Percentiles rank a stretch among this genome's conserved stretches.
These are phyloP conservation scores for Botrytis aclada DNA, from an alignment of 2,329 filamentous ascomycete genomes.

Conservation along the genomic window DNA sequence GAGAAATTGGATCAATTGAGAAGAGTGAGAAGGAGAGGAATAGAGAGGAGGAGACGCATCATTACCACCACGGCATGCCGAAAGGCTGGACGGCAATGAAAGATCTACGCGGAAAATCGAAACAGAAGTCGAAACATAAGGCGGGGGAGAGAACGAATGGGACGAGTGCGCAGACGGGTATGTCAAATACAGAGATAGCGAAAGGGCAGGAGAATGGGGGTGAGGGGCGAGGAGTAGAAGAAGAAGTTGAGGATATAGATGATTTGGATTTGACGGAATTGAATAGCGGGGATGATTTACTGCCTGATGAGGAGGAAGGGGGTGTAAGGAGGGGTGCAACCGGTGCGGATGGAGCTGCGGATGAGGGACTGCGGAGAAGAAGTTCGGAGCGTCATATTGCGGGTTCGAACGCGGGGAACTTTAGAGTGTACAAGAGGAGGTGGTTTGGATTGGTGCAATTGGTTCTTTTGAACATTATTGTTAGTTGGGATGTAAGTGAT, in stretches of 20 bases:
- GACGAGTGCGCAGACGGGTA: slow-evolving; percentile 18
- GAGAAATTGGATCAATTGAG: neutral
- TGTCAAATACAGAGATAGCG: slow-evolving; percentile 24
- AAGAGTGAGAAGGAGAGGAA: neutral
- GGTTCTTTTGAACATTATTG: slow-evolving; percentile 83
- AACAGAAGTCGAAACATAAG: neutral
- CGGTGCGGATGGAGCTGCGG: slow-evolving; percentile 4
- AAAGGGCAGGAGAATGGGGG: slow-evolving; percentile 23
- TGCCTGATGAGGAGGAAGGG: slow-evolving; percentile 27
- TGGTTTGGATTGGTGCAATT: slow-evolving; percentile 86
- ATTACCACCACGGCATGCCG: neutral
- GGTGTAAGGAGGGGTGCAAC: slow-evolving; percentile 9
- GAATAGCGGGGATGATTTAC: slow-evolving; percentile 35
- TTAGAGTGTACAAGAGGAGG: slow-evolving; percentile 73
- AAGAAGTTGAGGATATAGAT: slow-evolving; percentile 28
- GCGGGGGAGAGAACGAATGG: neutral
- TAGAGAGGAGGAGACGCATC: slow-evolving; percentile 1
- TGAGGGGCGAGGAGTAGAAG: slow-evolving; percentile 12
- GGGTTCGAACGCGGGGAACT: slow-evolving; percentile 30
- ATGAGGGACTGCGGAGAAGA: neutral
- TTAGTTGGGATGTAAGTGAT: slow-evolving; percentile 87
- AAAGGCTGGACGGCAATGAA: slow-evolving; percentile 12
- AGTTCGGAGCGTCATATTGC: neutral
- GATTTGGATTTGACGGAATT: slow-evolving; percentile 28
- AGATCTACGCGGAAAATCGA: neutral